Evolutionary conservation across 2,329 filamentous ascomycete genomes (phyloP).

Genomic region (Clarireedia hainanense): DNA sequence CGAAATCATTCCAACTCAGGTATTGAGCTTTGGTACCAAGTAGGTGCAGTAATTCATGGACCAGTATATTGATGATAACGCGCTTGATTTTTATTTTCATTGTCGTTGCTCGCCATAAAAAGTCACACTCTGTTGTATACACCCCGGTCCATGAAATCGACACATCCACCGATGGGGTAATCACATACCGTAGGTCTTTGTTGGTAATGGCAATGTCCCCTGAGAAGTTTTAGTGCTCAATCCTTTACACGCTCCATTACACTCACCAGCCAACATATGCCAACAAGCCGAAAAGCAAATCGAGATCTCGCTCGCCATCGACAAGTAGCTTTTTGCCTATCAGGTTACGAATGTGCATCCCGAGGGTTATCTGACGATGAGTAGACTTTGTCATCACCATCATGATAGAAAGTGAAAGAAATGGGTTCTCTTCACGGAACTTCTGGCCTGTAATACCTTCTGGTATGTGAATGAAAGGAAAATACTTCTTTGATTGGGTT

Average conservation of each 20-base stretch:
- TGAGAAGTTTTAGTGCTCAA: slow-evolving; percentile 13
- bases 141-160: neutral
- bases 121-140: neutral
- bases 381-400: slow-evolving; percentile 37
- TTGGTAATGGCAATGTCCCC: slow-evolving; percentile 27
- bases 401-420: slow-evolving; percentile 43
- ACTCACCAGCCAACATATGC: slow-evolving; percentile 1
- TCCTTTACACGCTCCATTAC: neutral
- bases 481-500: slow-evolving; percentile 33
- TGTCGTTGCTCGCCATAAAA: neutral
- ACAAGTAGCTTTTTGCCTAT: slow-evolving; percentile 40
- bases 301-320: slow-evolving; percentile 41
- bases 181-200: neutral
- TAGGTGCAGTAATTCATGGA: no score
- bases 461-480: slow-evolving; percentile 39
- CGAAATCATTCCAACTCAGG: no score
- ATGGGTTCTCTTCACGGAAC: slow-evolving; percentile 37
- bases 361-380: slow-evolving; percentile 33
- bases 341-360: slow-evolving; percentile 36
- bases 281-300: slow-evolving; percentile 45
- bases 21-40: no score
- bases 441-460: slow-evolving; percentile 31
- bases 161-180: neutral
- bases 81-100: neutral
- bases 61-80: neutral